Conservation (phyloP, 805 yeast genomes). For the Cyberlindnera euphorbiae region DNA sequence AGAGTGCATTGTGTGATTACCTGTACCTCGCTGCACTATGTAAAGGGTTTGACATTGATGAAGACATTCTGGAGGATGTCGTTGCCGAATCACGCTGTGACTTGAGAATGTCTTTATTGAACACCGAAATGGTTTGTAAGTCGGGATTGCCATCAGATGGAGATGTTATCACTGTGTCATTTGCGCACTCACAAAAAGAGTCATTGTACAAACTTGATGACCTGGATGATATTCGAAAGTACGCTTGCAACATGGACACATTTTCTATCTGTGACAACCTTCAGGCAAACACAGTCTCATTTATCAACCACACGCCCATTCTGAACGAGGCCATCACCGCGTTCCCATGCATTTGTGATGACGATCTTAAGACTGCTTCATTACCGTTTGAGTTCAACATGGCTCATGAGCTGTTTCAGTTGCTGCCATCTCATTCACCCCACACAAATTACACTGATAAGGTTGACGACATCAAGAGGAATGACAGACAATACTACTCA, state of each 20-base stretch:
- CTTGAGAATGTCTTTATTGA: conserved; percentile 42
- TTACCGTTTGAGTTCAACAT: conserved; percentile 38
- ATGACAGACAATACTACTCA: conserved; percentile 13
- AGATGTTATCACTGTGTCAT: background rate
- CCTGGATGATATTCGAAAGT: conserved; percentile 1
- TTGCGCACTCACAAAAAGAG: background rate
- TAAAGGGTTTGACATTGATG: conserved; percentile 32
- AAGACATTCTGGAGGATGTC: conserved; percentile 27
- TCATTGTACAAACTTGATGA: background rate
- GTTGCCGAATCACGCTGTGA: conserved; percentile 31
- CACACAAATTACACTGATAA: background rate
- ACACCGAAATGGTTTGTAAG: conserved; percentile 39
- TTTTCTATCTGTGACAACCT: conserved; percentile 15
- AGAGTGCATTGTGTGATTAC: conserved; percentile 30
- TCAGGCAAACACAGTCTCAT: conserved; percentile 9
- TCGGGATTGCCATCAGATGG: background rate
- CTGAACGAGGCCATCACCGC: conserved; percentile 34
- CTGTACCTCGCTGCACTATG: conserved; percentile 36
- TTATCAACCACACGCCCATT: conserved; percentile 10
- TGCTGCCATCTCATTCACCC: conserved; percentile 8
- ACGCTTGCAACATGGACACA: conserved; percentile 3
- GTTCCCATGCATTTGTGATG: conserved; percentile 31
- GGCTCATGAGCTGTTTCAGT: conserved; percentile 17
- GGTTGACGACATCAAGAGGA: conserved; percentile 2
- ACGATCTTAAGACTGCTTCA: conserved; percentile 26